Base-by-base conservation (phyloP, 1,139 yeast genomes). In the Arxiozyma telluris region DNA sequence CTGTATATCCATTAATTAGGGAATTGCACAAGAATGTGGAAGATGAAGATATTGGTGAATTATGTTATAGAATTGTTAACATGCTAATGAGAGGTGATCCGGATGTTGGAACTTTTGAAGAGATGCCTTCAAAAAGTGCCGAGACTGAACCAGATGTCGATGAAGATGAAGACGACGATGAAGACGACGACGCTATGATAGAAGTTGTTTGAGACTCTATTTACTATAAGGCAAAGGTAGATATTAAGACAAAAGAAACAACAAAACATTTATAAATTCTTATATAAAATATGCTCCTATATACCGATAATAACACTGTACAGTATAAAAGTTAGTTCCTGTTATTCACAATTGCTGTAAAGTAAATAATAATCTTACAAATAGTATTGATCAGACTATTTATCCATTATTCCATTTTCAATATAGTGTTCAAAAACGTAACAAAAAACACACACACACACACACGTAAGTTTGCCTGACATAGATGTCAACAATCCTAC, bases 1-100 rank as follows among this genome's bases (percentile, higher is more conserved):
- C 90, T 3, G 95, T 87, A 1, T 93, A 93, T 66, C 85, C 96
- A 20, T 70, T 93, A 57, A 76, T 93, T 50, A 83, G 96, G 65
- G 96, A 88, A 70, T 75, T 93, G 53, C 96, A 93, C 66, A 83
- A 85, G 64, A 83, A 79, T 47, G 73, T 76, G 6, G 80, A 81
- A 17, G 79, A 82, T 53, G 93, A 85, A 50, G 79, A 79, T 25
- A 78, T 89, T 21, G 76, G 76, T 45, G 96, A 87, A 49, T 70
- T 84, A 55, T 81, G 87, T 72, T 88, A 84, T 59, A 78, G 87
- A 69, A 66, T 84, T 49, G 98, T 89, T 21, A 91, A 90, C 67
- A 79, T 88, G 84, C 75, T 90, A 59, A 85, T 86, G 91, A 82
- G 98, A 74, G 98, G 91, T 63, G 98, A 90, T 64, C 85, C 82